Evolutionary conservation across 1,139 yeast species (phyloP).

Genomic region (Meyerozyma smithsonii): DNA sequence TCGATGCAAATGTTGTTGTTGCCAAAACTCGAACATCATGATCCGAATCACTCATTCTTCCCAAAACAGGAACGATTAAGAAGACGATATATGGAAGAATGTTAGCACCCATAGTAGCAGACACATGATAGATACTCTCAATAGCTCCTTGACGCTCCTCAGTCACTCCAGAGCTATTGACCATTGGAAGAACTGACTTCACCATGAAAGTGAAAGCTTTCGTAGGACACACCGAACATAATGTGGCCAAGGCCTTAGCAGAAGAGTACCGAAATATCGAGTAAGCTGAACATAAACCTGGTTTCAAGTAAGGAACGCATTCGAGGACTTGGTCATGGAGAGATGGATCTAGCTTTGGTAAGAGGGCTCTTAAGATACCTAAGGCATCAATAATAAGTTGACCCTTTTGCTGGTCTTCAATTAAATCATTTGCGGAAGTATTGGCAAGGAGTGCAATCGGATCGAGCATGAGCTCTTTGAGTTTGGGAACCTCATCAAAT

Average conservation of each 20-base stretch:
- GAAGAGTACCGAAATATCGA: conserved; percentile 88
- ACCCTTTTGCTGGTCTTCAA: conserved; percentile 51
- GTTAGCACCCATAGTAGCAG: conserved; percentile 80
- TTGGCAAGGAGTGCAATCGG: conserved; percentile 43
- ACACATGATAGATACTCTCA: conserved; percentile 83
- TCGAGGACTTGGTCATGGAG: conserved; percentile 49
- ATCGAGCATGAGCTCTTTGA: conserved; percentile 62
- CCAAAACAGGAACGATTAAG: conserved; percentile 91
- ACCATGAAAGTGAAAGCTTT: conserved; percentile 76
- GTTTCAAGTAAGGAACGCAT: conserved; percentile 45
- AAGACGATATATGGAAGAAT: conserved; percentile 94
- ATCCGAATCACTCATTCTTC: conserved; percentile 96
- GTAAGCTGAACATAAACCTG: conserved; percentile 62
- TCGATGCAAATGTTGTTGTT: conserved; percentile 94
- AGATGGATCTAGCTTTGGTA: conserved; percentile 53
- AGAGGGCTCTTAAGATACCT: conserved; percentile 73
- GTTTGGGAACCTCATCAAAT: conserved; percentile 62
- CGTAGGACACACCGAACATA: conserved; percentile 71
- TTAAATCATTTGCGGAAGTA: conserved; percentile 29
- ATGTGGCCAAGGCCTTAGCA: conserved; percentile 82
- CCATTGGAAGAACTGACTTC: conserved; percentile 71
- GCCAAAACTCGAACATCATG: conserved; percentile 86
- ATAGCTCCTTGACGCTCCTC: conserved; percentile 88
- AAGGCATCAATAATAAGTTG: conserved; percentile 84
- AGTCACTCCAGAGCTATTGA: conserved; percentile 74